These are phyloP conservation scores for Pseudocercospora fijiensis DNA, from an alignment of 2,329 filamentous ascomycete genomes.

Conservation along the genomic window DNA sequence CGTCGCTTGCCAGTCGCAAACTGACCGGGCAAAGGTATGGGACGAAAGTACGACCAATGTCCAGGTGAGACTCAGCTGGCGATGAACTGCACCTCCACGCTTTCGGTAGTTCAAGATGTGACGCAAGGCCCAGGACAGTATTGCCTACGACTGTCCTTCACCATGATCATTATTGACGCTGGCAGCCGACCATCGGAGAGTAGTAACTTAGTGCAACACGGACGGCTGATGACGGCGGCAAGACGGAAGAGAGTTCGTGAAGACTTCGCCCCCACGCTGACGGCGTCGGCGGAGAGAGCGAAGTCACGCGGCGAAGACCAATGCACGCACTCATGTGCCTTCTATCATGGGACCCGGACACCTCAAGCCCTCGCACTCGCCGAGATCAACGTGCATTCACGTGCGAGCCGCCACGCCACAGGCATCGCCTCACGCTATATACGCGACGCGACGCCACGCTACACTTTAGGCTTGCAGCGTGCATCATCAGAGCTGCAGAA, in stretches of 20 bases:
- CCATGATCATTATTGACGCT: not conserved
- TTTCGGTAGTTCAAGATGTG: not conserved
- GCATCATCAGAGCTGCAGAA: constrained; percentile 2
- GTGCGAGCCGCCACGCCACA: constrained; percentile 10
- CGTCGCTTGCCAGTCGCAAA: not conserved
- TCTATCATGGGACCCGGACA: constrained; percentile 1
- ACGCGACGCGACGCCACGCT: too few relatives aligned
- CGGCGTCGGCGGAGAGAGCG: not conserved
- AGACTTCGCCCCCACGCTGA: not conserved
- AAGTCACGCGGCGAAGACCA: constrained; percentile 2
- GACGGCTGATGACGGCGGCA: not conserved
- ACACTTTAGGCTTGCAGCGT: constrained; percentile 12
- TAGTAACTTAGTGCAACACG: too few relatives aligned
- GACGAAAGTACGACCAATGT: not conserved
- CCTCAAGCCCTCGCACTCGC: constrained; percentile 4
- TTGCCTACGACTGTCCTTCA: not conserved
- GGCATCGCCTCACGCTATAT: constrained; percentile 2
- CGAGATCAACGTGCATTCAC: constrained; percentile 10
- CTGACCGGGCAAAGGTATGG: not conserved
- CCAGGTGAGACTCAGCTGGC: not conserved
- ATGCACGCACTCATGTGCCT: not conserved
- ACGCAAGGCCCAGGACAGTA: not conserved
- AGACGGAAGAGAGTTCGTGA: not conserved
- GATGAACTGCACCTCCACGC: not conserved
- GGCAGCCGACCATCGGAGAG: not conserved